Base-by-base conservation (phyloP, 1,284 basidiomycete genomes). In the Pterulicium gracile region DNA sequence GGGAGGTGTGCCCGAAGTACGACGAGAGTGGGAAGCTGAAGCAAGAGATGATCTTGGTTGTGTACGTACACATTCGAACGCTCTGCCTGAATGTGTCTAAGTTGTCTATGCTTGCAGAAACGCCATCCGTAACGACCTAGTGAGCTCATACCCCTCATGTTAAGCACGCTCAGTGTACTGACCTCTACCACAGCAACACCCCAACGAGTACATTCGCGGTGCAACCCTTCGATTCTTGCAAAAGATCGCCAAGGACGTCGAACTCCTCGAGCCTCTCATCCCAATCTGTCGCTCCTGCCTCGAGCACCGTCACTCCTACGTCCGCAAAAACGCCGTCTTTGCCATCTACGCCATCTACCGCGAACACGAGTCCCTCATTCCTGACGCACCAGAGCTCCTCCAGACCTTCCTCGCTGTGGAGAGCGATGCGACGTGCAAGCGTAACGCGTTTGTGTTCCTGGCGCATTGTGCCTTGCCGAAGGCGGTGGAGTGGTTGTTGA, bases 11-110 rank as follows among this genome's bases (percentile, higher is more conserved):
- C 67, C 95, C 96, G 20, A 98, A 98, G 66, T 87, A 96, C 55
- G 96, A 98, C 57, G 94, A 98, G 54, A 82, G 81, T 53, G 96
- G 96, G 47, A 98, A 98, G 69, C 70, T 98, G 57, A 98, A 97
- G 76, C 96, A 98, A 68, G 96, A 98, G 71, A 98, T 98, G 96
- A 98, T 98, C 59, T 77, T 99, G 42, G 95, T 98, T 42, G 94
- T 95, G 90, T 94, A 62, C 60, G 88, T 79, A 2, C 20, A n/a
- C 24, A 23, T 42, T 47, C 23, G 36, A 44, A 18, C 42, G 39
- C 21, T 42, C 22, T 15, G 36, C 3, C 34, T 19, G 7, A 34
- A 22, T 18, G 34, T 52, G 35, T 34, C 43, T 49, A 34, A 47
- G 48, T 55, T 59, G 42, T 64, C 48, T 1, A 22, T 40, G 17